Base-by-base conservation (phyloP, 352 stramenopile genomes). In the Phytopythium montanum region DNA sequence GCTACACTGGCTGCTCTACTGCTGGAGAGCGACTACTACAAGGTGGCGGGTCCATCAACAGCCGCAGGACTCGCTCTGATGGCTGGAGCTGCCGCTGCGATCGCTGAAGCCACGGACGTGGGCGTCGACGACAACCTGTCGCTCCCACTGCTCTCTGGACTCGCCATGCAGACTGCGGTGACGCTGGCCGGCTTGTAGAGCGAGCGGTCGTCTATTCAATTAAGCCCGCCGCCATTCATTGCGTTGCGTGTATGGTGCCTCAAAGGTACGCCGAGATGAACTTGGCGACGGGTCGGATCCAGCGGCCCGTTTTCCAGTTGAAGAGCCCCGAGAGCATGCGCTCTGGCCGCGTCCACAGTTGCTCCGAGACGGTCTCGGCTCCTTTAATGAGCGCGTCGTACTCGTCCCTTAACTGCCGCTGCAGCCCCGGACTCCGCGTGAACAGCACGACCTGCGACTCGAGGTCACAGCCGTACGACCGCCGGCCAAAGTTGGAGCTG, bases 401-500 rank as follows among this genome's bases (percentile, higher is more conserved):
- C 61, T 92, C 82, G 38, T 76, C 60, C 13, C 74, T 59, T 3
- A 92, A 68, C 16, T 60, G 68, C 6, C 59, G 56, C 58, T 81
- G 80, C 25, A 92, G 69, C n/a, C 63, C 62, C 0, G 75, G 57
- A 56, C 69, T 81, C 19, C 66, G 76, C 19, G 82, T 90, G 61
- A 76, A 90, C 34, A 92, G 26, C 12, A 88, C 69, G 36, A 92
- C 65, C 57, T 92, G 85, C 14, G 80, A 89, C 62, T 92, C 83
- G 7, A 92, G 65, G 55, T 92, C 83, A 38, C 75, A 87, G 21
- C 79, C 80, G 60, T 90, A 90, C 19, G 83, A 92, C 4, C 83
- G 83, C 34, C 78, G 76, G 2, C 83, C 83, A 61, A 92, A 92
- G 67, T 92, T 92, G 59, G 80, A 90, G 68, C 83, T 92, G 2